phyloP scores from a whole-genome alignment of 495 filamentous ascomycete genomes.

The Penicillium mononematosum region DNA sequence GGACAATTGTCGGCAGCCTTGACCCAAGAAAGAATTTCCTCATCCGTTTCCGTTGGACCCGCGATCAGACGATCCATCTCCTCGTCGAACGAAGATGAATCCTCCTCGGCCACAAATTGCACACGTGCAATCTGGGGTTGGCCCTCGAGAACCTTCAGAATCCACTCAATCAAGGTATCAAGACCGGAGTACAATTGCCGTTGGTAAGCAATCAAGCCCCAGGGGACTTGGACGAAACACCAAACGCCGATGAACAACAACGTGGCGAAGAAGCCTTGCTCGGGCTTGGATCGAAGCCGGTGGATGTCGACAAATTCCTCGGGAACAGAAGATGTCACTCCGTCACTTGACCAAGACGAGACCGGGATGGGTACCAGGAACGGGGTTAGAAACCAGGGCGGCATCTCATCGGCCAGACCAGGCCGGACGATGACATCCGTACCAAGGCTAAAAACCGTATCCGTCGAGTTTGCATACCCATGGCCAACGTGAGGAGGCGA shows the following conservation, averaged over 20 bases:
- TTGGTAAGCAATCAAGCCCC: neutral
- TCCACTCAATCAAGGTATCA: neutral
- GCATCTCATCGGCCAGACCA: neutral
- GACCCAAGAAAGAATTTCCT: constrained; percentile 1
- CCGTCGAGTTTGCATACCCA: constrained; percentile 3
- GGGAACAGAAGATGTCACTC: constrained; percentile 4
- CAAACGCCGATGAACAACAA: neutral
- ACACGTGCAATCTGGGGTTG: constrained; percentile 3
- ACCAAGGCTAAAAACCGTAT: neutral
- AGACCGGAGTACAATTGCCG: neutral
- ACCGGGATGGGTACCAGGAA: constrained; percentile 2
- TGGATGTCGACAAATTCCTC: neutral
- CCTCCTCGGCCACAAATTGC: neutral
- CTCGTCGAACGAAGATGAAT: neutral
- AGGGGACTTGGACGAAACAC: neutral
- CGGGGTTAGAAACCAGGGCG: neutral
- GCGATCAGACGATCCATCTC: constrained; percentile 3
- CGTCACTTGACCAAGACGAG: neutral
- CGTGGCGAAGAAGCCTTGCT: neutral
- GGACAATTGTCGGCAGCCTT: neutral
- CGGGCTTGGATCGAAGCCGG: neutral
- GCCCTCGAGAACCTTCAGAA: neutral
- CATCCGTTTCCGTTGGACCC: neutral
- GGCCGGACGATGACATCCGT: neutral
- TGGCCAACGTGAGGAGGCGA: neutral